Evolutionary conservation across 2,329 filamentous ascomycete genomes (phyloP).

Genomic region (Ophiostoma pallidulum): DNA sequence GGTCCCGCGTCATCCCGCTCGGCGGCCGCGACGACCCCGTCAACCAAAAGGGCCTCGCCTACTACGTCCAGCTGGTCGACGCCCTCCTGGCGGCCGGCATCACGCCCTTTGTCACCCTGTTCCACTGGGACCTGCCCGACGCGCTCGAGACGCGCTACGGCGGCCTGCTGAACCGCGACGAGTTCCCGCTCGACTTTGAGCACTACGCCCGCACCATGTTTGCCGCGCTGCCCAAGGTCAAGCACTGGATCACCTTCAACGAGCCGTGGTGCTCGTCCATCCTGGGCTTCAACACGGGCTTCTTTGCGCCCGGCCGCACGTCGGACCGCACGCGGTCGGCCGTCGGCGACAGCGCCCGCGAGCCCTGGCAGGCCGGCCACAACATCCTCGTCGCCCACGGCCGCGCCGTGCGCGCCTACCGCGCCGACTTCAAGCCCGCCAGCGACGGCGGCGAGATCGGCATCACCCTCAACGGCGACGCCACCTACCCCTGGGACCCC

Average conservation of each 20-base stretch:
- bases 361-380: conserved; percentile 78
- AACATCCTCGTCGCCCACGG: conserved; percentile 73
- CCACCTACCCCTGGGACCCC: conserved; percentile 73
- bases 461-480: conserved; percentile 82
- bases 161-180: conserved; percentile 67
- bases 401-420: conserved; percentile 70
- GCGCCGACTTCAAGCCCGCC: conserved; percentile 64
- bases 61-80: conserved; percentile 72
- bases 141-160: conserved; percentile 71
- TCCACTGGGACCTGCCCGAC: conserved; percentile 82
- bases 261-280: conserved; percentile 82
- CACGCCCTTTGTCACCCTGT: conserved; percentile 70
- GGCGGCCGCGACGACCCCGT: conserved; percentile 73
- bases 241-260: conserved; percentile 86
- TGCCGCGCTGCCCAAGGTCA: conserved; percentile 64
- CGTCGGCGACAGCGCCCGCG: conserved; percentile 63
- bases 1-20: conserved; percentile 77
- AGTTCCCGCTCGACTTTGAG: conserved; percentile 75
- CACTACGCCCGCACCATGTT: conserved; percentile 71
- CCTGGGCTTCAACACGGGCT: conserved; percentile 67
- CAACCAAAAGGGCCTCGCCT: conserved; percentile 67
- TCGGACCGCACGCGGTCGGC: conserved; percentile 63
- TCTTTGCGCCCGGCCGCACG: conserved; percentile 74
- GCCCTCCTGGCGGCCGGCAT: conserved; percentile 69
- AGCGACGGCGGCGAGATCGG: conserved; percentile 67